Evolutionary conservation across 768 basidiomycete species (phyloP), one percentile per base, ranked within the genome.

Genomic region (Boletus patriciae): DNA sequence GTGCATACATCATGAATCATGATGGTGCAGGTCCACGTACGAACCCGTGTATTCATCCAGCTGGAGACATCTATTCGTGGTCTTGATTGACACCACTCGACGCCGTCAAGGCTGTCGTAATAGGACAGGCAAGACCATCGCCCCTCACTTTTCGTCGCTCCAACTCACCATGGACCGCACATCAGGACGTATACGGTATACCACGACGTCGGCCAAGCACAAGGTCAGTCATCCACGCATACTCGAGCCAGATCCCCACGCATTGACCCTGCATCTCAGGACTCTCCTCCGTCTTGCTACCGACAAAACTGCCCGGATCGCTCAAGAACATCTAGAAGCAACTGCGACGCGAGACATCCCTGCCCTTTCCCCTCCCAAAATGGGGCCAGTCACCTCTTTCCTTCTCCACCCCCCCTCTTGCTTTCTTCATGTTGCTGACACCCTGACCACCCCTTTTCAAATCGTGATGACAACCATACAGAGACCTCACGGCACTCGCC

Each of bases 31-130:
- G 25, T 12, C 3, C 3, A 1, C 12, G 12, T 38, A 21, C 27
- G 13, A 46, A 33, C 16, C 4, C 16, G 5, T n/a, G 23, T 3
- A 6, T 10, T 37, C 7, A 46, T 44, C 8, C 62, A 92, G 90
- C 84, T 10, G 71, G 79, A 25, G 84, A 92, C 58, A 82, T 93
- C 4, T 92, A 93, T 70, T 84, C 87, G 2, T 93, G 90, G 91
- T 87, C 88, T 2, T 78, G 83, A 65, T 77, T 80, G 48, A 84
- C 88, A 1, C 85, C 88, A 2, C 74, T 92, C 4, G 78, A 84
- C 41, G 71, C 78, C 40, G 85, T 94, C 60, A 82, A 84, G 68
- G 85, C 90, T 6, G 83, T 93, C 33, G 83, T 94, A 31, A 77
- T 94, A 18, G 84, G 86, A 40, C 83, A 85, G 72, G 83, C 77